Evolutionary conservation across 768 basidiomycete species (phyloP).

Genomic region (Hericium rajendrae): DNA sequence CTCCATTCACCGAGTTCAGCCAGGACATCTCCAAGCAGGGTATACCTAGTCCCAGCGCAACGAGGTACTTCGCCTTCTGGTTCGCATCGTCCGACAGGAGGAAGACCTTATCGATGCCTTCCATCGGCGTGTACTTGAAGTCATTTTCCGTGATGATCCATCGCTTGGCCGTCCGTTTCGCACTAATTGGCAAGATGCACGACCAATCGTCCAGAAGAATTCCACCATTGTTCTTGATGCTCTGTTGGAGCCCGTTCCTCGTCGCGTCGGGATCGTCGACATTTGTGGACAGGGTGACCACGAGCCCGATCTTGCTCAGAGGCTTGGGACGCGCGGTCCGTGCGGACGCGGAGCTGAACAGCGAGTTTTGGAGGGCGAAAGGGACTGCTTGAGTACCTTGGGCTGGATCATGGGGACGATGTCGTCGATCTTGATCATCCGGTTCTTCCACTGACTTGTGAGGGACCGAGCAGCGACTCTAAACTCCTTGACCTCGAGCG

Average conservation of each 20-base stretch:
- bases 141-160: slow-evolving; percentile 46
- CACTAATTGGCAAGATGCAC: slow-evolving; percentile 46
- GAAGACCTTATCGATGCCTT: slow-evolving; percentile 47
- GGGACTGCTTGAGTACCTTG: slow-evolving; percentile 24
- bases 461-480: slow-evolving; percentile 45
- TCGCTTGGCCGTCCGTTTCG: slow-evolving; percentile 36
- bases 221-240: slow-evolving; percentile 45
- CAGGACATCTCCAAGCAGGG: slow-evolving; percentile 65
- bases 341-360: slow-evolving; percentile 26
- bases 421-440: slow-evolving; percentile 30
- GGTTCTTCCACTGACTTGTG: slow-evolving; percentile 42
- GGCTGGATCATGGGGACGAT: slow-evolving; percentile 36
- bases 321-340: slow-evolving; percentile 19
- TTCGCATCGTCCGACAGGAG: slow-evolving; percentile 56
- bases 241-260: slow-evolving; percentile 32
- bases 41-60: slow-evolving; percentile 78
- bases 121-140: slow-evolving; percentile 33
- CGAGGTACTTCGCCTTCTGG: slow-evolving; percentile 71
- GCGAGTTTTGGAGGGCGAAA: slow-evolving; percentile 42
- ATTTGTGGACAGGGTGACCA: slow-evolving; percentile 41
- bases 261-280: slow-evolving; percentile 28
- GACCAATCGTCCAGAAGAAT: slow-evolving; percentile 54
- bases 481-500: slow-evolving; percentile 30
- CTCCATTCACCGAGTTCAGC: slow-evolving; percentile 30
- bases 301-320: slow-evolving; percentile 42